Evolutionary conservation across 2,329 filamentous ascomycete species (phyloP), one percentile per base, ranked within the genome.

Genomic region (Geosmithia putterillii): DNA sequence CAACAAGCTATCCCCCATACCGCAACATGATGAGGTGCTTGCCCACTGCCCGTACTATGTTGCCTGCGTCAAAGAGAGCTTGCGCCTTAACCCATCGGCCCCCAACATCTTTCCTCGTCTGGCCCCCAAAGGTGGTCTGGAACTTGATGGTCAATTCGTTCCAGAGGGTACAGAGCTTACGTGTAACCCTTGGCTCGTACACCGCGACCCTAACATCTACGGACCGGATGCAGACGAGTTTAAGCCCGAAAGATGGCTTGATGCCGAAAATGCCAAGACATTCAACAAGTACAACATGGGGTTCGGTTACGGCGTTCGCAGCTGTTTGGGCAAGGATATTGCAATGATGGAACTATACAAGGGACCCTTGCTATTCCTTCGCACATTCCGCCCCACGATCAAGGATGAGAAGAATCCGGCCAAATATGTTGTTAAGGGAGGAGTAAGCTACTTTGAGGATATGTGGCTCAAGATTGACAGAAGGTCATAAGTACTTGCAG

Each of bases 271-370:
- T 37, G 58, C 60, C 0, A 65, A 62, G 47, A 51, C 65, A 43
- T 67, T 63, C 45, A 61, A 63, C 38, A 70, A 67, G 54, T 69
- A 69, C 44, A 67, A 62, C 45, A 63, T 75, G 52, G 58, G 57
- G 0, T 75, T 74, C 45, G 71, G 70, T 0, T 70, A 70, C 53
- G 72, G 71, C 0, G 52, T 66, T 1, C 55, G 67, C 10, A 57
- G 65, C 12, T 74, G 70, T 44, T 49, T 74, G 38, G 71, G 71
- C 0, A 64, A 62, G 45, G 62, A 70, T 38, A 68, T 75, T 45
- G 71, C 69, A 1, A 60, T 67, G 51, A 70, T 74, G 67, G 71
- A 74, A 55, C 49, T 74, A 42, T 71, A 63, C 52, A 73, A 75
- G 57, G 61, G 51, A 3, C 57, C 63, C 3, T 43, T 63, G 42